Base-by-base conservation (phyloP, 306 rosid genomes). In the Ammopiptanthus mongolicus region DNA sequence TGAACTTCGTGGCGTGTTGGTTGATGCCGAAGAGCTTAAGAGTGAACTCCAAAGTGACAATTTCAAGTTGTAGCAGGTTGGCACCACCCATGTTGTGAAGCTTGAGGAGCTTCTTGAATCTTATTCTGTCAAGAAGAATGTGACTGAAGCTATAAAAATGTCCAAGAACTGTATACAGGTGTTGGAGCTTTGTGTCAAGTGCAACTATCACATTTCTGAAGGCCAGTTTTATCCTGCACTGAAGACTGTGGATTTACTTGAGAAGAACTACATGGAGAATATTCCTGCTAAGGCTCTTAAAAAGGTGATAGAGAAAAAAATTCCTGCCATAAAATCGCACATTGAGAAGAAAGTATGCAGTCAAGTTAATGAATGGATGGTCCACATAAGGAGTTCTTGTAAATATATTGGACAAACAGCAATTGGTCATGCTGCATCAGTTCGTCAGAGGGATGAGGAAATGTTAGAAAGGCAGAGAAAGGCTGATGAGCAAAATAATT, bases 71-170 rank as follows among this genome's bases (percentile, higher is more conserved):
- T 97, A 92, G 75, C 96, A 92, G 77, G 97, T 95, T 68, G 99
- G 99, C 42, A 88, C 83, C 64, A 81, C 57, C 22, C 87, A 92
- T 72, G 86, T 95, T 81, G 62, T 87, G 46, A 89, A 84, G 42
- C 97, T 95, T n/a, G 99, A 92, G 81, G 99, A 92, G 83, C 97
- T 95, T 85, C 84, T 92, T 46, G 92, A 87, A 81, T 95, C 93
- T 7, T 95, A 87, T 81, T 86, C 93, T 2, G 69, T 84, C 14
- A 94, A 94, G 88, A 84, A 90, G 80, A 94, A 94, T 70, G 92
- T 94, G 64, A 85, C 83, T 1, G 96, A 88, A 74, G 98, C 98
- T 65, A 85, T 91, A 52, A 91, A 86, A 72, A 87, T 88, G 90
- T 88, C 97, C 15, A 83, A 79, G 88, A 90, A 79, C 37, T 89